A percentile compares a stretch with the other conserved stretches of the same genome.
phyloP scores from a whole-genome alignment of 257 asterid genomes.

The Buddleja alternifolia region DNA sequence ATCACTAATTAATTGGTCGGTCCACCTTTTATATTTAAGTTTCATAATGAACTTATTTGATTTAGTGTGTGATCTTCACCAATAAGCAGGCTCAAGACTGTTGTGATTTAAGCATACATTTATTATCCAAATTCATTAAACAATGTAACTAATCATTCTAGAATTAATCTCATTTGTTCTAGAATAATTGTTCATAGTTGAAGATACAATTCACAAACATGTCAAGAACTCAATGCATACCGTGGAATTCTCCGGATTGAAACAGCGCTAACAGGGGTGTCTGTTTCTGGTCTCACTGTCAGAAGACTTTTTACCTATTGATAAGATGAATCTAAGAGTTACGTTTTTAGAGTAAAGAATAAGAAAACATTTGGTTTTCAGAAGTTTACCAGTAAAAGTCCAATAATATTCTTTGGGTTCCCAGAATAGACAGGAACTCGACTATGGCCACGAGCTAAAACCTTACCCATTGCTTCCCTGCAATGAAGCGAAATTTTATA shows the following conservation, averaged over 20 bases:
- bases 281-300: slow-evolving; percentile 79
- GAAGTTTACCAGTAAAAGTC: slow-evolving; percentile 66
- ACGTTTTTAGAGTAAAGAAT: not conserved
- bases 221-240: slow-evolving; percentile 35
- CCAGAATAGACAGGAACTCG: slow-evolving; percentile 88
- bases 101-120: too few relatives aligned
- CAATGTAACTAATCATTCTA: too few relatives aligned
- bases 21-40: too few relatives aligned
- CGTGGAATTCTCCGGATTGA: slow-evolving; percentile 85
- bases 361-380: not conserved
- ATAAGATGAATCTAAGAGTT: not conserved
- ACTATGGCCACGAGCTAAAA: slow-evolving; percentile 89
- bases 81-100: too few relatives aligned
- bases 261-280: slow-evolving; percentile 85
- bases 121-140: too few relatives aligned
- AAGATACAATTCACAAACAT: not conserved
- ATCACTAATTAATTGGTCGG: too few relatives aligned
- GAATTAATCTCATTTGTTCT: too few relatives aligned
- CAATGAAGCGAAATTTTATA: slow-evolving; percentile 10
- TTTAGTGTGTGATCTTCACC: too few relatives aligned
- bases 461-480: slow-evolving; percentile 91
- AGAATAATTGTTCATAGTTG: too few relatives aligned
- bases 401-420: slow-evolving; percentile 70
- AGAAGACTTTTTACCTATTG: slow-evolving; percentile 81
- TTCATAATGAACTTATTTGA: too few relatives aligned